phyloP scores from a whole-genome alignment of 176 grass and related monocot species.

The Carex scoparia region DNA sequence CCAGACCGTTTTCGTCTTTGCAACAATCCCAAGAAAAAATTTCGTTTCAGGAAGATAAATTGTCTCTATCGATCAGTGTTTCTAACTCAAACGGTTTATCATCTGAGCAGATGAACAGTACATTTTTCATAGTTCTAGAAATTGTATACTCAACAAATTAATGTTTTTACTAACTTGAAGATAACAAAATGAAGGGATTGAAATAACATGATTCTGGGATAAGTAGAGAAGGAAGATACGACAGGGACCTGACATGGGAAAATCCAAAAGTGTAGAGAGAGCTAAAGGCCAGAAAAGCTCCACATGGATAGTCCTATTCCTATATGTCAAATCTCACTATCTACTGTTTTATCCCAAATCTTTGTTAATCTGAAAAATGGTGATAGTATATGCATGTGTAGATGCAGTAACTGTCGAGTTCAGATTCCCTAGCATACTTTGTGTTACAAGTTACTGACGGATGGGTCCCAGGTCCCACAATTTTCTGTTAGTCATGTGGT shows the following conservation, averaged over 20 bases:
- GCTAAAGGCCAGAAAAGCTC: not conserved
- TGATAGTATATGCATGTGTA: not conserved
- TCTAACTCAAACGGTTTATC: not conserved
- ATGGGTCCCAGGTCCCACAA: not conserved
- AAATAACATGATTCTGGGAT: not conserved
- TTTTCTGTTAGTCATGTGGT: not conserved
- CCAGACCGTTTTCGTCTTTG: not conserved
- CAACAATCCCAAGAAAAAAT: not conserved
- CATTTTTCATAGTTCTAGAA: not conserved
- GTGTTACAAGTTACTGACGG: not conserved
- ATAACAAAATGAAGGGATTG: not conserved
- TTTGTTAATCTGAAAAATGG: not conserved
- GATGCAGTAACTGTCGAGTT: not conserved
- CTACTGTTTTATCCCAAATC: conserved; percentile 3
- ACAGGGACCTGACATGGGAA: not conserved
- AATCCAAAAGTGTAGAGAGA: not conserved
- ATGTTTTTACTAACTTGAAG: not conserved
- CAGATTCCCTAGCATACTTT: not conserved
- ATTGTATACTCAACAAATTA: not conserved
- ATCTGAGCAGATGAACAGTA: not conserved
- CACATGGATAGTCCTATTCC: conserved; percentile 6
- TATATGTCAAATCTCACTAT: conserved; percentile 1
- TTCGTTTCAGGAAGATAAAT: not conserved
- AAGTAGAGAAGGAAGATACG: not conserved
- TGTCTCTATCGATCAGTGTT: not conserved